Conservation (phyloP, 768 basidiomycete species). For the Leccinum uliginosum region DNA sequence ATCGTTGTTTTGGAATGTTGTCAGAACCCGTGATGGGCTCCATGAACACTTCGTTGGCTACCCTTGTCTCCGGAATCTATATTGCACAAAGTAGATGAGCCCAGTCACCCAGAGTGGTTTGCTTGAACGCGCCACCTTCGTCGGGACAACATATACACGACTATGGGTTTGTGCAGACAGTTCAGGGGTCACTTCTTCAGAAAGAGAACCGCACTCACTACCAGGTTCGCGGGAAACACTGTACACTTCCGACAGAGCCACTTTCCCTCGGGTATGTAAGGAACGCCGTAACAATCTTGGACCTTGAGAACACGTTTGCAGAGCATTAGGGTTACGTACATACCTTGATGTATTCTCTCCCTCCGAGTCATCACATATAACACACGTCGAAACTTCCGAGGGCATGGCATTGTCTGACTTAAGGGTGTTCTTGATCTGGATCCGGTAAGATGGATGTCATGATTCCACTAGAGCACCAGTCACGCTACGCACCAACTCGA, state of each 20-base stretch:
- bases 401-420: slow-evolving; percentile 85
- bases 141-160: slow-evolving; percentile 96
- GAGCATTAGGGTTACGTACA: slow-evolving; percentile 13
- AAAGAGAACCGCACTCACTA: slow-evolving; percentile 50
- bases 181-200: neutral
- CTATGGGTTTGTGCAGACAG: slow-evolving; percentile 35
- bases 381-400: slow-evolving; percentile 93
- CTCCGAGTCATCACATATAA: slow-evolving; percentile 96
- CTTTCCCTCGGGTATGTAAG: slow-evolving; percentile 98
- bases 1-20: slow-evolving; percentile 80
- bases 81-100: slow-evolving; percentile 95
- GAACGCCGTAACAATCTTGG: slow-evolving; percentile 96
- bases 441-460: slow-evolving; percentile 1
- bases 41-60: slow-evolving; percentile 96
- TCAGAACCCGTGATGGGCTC: slow-evolving; percentile 93
- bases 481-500: slow-evolving; percentile 68
- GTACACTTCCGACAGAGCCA: slow-evolving; percentile 99
- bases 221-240: slow-evolving; percentile 93
- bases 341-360: slow-evolving; percentile 99
- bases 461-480: slow-evolving; percentile 2
- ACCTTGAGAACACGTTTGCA: slow-evolving; percentile 7
- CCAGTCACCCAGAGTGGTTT: slow-evolving; percentile 90
- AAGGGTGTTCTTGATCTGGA: slow-evolving; percentile 87
- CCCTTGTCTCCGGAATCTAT: slow-evolving; percentile 92
- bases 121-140: slow-evolving; percentile 98